Evolutionary conservation across 805 yeast genomes (phyloP), one percentile per base, ranked within the genome.

Genomic region (Saccharomycodes ludwigii): DNA sequence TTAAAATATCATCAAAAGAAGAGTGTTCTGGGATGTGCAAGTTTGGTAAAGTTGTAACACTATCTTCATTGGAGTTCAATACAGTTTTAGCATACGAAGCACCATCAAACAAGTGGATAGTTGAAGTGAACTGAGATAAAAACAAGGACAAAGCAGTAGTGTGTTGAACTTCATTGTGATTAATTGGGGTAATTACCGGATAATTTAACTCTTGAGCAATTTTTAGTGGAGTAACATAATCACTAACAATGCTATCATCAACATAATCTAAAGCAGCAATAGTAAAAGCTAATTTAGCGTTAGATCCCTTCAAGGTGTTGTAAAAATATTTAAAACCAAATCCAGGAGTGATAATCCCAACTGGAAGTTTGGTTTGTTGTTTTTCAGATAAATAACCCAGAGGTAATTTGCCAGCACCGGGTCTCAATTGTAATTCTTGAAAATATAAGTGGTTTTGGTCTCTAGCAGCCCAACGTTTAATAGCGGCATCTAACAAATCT

Each of bases 51-150:
- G 4, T 38, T 31, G 7, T 26, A 15, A 16, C 18, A 25, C 8
- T n/a, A 16, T 25, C 28, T 5, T 25, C 28, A 16, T 25, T 25
- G n/a, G 19, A 15, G 12, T 19, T 25, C n/a, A 15, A 18, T 8
- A 25, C 17, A 9, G 28, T 25, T 25, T 25, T 25, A 15, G 28
- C 18, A 16, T 25, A 25, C n/a, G 73, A 66, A 10, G 80, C 64
- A 21, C 95, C 96, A 53, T 86, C 95, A 50, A 77, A 83, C 39
- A 83, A 63, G 54, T 81, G 76, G 34, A 84, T 51, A 10, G 77
- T 66, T 3, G 94, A 51, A 18, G 58, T 56, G 27, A 61, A 44
- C 20, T 69, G 63, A 14, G 86, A 76, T 41, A 77, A 58, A 31
- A 68, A 77, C 26, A 75, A 61, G 30, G 84, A 66, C 43, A 83